A percentile compares a stretch with the other conserved stretches of the same genome.
phyloP scores from a whole-genome alignment of 805 yeast genomes.

The Cyberlindnera bimundalis region DNA sequence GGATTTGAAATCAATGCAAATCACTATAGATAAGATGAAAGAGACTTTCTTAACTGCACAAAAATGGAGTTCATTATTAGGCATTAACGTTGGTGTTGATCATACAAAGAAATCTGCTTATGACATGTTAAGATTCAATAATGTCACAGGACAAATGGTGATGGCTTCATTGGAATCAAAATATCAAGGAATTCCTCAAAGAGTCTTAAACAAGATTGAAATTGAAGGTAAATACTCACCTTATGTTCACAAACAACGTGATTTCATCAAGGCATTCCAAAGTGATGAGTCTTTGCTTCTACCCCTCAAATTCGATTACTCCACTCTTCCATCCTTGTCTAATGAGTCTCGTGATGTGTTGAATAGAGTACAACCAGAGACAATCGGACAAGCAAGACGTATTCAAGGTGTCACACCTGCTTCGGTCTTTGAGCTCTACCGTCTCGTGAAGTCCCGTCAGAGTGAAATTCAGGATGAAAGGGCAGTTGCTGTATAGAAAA shows the following conservation, averaged over 20 bases:
- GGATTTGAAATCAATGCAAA: constrained; percentile 44
- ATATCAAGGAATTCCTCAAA: constrained; percentile 33
- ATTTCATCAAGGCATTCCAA: constrained; percentile 69
- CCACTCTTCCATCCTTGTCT: constrained; percentile 58
- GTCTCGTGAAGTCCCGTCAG: constrained; percentile 38
- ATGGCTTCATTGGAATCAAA: constrained; percentile 16
- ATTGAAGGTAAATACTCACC: constrained; percentile 84
- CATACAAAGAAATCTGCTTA: constrained; percentile 59
- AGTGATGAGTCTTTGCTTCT: constrained; percentile 75
- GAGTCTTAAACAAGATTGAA: constrained; percentile 59
- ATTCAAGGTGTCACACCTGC: constrained; percentile 96
- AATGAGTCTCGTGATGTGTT: constrained; percentile 68
- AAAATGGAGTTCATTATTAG: constrained; percentile 58
- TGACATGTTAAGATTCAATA: constrained; percentile 62
- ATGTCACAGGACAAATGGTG: constrained; percentile 24
- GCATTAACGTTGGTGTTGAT: constrained; percentile 49
- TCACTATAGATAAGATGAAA: constrained; percentile 44
- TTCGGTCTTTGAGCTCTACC: constrained; percentile 75
- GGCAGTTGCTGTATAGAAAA: constrained; percentile 5
- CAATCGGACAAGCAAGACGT: constrained; percentile 93
- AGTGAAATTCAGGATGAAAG: constrained; percentile 22
- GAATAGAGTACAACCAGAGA: constrained; percentile 75
- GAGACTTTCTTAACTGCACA: constrained; percentile 46
- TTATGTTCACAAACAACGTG: constrained; percentile 67
- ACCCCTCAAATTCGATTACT: constrained; percentile 68